phyloP scores from a whole-genome alignment of 1,284 basidiomycete genomes.

The Ceratobasidium papillatum region DNA sequence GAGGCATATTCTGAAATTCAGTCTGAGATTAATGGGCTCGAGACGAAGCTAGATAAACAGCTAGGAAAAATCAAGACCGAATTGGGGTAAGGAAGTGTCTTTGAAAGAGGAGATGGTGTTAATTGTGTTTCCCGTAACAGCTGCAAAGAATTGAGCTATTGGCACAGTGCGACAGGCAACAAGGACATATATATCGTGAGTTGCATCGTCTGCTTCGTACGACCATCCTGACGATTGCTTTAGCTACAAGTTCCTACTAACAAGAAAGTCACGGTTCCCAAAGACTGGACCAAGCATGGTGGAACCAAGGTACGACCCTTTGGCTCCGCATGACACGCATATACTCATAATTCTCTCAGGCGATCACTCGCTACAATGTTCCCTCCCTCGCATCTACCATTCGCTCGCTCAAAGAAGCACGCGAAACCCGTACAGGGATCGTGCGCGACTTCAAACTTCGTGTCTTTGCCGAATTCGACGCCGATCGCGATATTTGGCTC shows the following conservation, averaged over 20 bases:
- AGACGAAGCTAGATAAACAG: conserved; percentile 72
- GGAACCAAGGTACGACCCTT: conserved; percentile 72
- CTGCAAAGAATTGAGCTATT: conserved; percentile 63
- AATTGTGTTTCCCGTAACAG: not conserved
- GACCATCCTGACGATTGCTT: not conserved
- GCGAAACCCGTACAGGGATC: conserved; percentile 81
- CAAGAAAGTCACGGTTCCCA: conserved; percentile 60
- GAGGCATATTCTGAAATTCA: conserved; percentile 81
- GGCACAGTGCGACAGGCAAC: conserved; percentile 85
- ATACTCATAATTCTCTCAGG: conserved; percentile 56
- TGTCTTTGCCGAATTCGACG: conserved; percentile 87
- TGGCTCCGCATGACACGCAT: not conserved
- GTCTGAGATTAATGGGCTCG: conserved; percentile 71
- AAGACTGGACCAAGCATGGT: conserved; percentile 84
- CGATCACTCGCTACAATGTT: conserved; percentile 77
- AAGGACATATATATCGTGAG: conserved; percentile 61
- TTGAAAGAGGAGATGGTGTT: not conserved
- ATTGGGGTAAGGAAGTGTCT: conserved; percentile 58
- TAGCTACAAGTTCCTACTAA: conserved; percentile 33
- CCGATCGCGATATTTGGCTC: conserved; percentile 81
- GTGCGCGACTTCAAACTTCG: conserved; percentile 84
- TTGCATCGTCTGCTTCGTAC: conserved; percentile 16
- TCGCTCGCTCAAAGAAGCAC: conserved; percentile 87
- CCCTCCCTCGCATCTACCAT: conserved; percentile 76
- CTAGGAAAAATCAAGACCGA: conserved; percentile 69